phyloP scores from a whole-genome alignment of 352 stramenopile species.

The Pythium phragmitis region DNA sequence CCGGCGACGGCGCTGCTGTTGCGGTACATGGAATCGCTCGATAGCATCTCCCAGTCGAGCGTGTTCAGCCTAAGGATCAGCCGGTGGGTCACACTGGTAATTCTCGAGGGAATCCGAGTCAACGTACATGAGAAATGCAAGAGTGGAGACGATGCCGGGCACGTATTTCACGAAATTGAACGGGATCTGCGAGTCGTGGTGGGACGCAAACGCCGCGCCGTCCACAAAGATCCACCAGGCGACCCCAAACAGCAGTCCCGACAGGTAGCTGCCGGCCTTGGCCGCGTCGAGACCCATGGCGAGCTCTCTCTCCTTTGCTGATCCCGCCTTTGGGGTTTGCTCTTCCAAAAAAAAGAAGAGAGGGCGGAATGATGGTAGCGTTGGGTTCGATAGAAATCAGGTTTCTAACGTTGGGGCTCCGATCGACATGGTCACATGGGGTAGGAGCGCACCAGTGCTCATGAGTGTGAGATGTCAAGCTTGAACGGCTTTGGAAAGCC shows the following conservation, averaged over 20 bases:
- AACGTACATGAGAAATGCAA: conserved; percentile 55
- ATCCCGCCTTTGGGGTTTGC: background rate
- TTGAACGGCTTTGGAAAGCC: no score
- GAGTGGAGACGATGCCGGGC: conserved; percentile 51
- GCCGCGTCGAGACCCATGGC: conserved; percentile 20
- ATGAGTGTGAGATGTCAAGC: no score
- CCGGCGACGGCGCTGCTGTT: conserved; percentile 40
- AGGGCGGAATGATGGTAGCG: conserved; percentile 6
- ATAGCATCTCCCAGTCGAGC: conserved; percentile 66
- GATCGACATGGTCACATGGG: background rate
- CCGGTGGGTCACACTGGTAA: no score
- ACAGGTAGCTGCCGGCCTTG: conserved; percentile 42
- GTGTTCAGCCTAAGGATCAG: conserved; percentile 42
- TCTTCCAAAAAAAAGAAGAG: background rate
- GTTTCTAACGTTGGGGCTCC: background rate
- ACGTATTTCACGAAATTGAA: conserved; percentile 63
- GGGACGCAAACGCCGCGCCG: conserved; percentile 40
- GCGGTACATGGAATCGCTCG: conserved; percentile 41
- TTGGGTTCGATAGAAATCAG: background rate
- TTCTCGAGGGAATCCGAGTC: no score
- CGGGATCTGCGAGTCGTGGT: conserved; percentile 48
- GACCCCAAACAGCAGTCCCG: conserved; percentile 49
- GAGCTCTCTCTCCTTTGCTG: background rate
- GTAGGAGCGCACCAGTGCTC: background rate
- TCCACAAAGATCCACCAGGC: conserved; percentile 68